A percentile compares a stretch with the other conserved stretches of the same genome.
phyloP scores from a whole-genome alignment of 2,329 filamentous ascomycete species.

The Knoxdaviesia capensis region DNA sequence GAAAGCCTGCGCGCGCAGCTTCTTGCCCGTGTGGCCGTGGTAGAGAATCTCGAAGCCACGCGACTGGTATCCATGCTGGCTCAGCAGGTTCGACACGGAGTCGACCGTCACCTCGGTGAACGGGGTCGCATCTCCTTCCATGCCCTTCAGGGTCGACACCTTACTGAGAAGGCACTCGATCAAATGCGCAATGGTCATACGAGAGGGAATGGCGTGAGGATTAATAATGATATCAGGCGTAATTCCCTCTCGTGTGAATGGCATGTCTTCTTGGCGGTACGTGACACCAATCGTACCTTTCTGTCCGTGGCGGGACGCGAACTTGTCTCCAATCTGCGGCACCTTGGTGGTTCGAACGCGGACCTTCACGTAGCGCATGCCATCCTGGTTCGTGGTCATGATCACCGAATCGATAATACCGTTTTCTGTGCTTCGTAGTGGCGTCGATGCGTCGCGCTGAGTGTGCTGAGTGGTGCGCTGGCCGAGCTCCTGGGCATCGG shows the following conservation, averaged over 20 bases:
- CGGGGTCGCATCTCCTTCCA: slow-evolving; percentile 91
- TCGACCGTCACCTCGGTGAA: slow-evolving; percentile 97
- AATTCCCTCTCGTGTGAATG: slow-evolving; percentile 80
- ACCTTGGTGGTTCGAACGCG: slow-evolving; percentile 94
- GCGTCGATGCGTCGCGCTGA: slow-evolving; percentile 90
- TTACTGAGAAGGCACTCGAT: slow-evolving; percentile 97
- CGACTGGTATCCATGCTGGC: slow-evolving; percentile 84
- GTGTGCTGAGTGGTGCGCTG: slow-evolving; percentile 78
- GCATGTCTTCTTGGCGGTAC: slow-evolving; percentile 96
- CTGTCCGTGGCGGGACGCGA: slow-evolving; percentile 95
- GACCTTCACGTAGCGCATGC: slow-evolving; percentile 90
- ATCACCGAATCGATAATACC: slow-evolving; percentile 91
- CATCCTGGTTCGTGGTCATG: slow-evolving; percentile 85
- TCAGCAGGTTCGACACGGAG: slow-evolving; percentile 68
- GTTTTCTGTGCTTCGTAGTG: slow-evolving; percentile 83
- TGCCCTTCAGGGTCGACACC: slow-evolving; percentile 78
- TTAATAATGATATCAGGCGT: slow-evolving; percentile 97
- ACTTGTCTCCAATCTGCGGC: slow-evolving; percentile 97
- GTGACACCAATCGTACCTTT: slow-evolving; percentile 99
- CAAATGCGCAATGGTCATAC: slow-evolving; percentile 99
- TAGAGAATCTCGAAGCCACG: slow-evolving; percentile 98
- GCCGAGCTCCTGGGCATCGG: slow-evolving; percentile 82
- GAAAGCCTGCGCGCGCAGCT: slow-evolving; percentile 88
- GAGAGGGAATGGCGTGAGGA: slow-evolving; percentile 95
- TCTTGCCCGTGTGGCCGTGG: slow-evolving; percentile 89